Conservation (phyloP, 768 basidiomycete genomes). For the Phaffia australis region DNA sequence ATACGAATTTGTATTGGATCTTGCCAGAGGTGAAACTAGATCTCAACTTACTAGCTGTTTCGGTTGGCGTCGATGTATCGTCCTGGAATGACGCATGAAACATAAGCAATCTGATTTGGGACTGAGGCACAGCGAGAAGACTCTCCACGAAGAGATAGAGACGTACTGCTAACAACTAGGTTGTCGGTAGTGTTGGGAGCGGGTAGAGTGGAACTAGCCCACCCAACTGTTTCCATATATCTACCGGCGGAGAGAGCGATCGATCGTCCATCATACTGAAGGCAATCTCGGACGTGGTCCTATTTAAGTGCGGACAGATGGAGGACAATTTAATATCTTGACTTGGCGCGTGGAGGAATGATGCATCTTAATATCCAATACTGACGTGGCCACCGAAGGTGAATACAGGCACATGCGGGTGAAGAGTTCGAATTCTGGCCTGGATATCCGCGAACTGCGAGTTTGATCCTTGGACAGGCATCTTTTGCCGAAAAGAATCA, state of each 20-base stretch:
- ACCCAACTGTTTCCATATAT: conserved; percentile 88
- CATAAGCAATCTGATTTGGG: conserved; percentile 38
- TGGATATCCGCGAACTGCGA: conserved; percentile 56
- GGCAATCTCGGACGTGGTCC: conserved; percentile 70
- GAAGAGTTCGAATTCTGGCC: conserved; percentile 59
- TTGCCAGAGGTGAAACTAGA: no score
- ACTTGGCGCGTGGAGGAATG: no score
- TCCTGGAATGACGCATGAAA: conserved; percentile 51
- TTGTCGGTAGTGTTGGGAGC: background rate
- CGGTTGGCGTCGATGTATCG: conserved; percentile 73
- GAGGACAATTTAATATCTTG: background rate
- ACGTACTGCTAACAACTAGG: background rate
- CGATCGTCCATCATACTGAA: conserved; percentile 59
- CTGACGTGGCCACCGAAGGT: conserved; percentile 58
- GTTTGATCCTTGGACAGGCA: conserved; percentile 17
- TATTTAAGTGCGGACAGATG: conserved; percentile 26
- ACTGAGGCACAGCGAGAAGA: conserved; percentile 1
- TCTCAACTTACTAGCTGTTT: conserved; percentile 51
- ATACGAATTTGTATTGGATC: no score
- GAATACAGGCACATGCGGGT: conserved; percentile 64
- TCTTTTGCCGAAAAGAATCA: conserved; percentile 25
- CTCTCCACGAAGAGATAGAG: conserved; percentile 25
- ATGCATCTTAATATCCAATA: conserved; percentile 13
- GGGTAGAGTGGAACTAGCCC: conserved; percentile 48
- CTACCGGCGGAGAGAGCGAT: conserved; percentile 73